Base-by-base conservation (phyloP, 2,329 filamentous ascomycete species). In the Penicillium sp. region DNA sequence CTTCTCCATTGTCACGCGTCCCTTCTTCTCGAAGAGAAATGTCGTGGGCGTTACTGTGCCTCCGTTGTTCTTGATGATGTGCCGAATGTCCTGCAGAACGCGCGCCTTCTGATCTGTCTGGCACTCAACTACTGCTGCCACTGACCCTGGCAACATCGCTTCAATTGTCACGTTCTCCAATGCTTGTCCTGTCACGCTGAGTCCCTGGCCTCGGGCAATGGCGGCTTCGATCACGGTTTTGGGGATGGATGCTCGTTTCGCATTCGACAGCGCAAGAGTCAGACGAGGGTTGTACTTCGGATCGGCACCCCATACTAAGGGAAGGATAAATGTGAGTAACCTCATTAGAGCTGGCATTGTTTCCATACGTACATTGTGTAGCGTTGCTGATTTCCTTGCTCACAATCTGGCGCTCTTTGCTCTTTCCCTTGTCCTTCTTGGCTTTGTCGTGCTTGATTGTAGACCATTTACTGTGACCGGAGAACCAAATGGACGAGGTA, bases 401-500 rank as follows among this genome's bases (percentile, higher is more conserved):
- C 58, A 94, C 79, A 36, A 76, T 68, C 38, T 77, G 80, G 24
- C 89, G 84, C 57, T 84, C 77, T 35, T 78, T 78, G 69, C 82
- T 88, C 70, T 90, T 95, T 58, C 84, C 66, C 47, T 67, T 69
- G 68, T 98, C 93, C 47, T 84, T 86, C 51, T 85, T 87, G 42
- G 85, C 89, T 70, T 98, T 98, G 68, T 93, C 89, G 69, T 97
- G 93, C 64, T 85, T 87, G 71, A 96, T 97, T 63, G 93, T 95
- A 47, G 89, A 89, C 93, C 93, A 98, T 66, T 89, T 86, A 69
- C 85, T 95, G 71, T 95, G 89, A 11, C 89, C 89, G 20, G 85
- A 84, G 50, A 71, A 69, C 11, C 70, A 62, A 6, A 59, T 47
- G 7, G 74, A 55, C 13, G 73, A 75, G 13, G 72, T 73, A 45